Base-by-base conservation (phyloP, 164 flowering plant species). In the Macadamia tetraphylla region DNA sequence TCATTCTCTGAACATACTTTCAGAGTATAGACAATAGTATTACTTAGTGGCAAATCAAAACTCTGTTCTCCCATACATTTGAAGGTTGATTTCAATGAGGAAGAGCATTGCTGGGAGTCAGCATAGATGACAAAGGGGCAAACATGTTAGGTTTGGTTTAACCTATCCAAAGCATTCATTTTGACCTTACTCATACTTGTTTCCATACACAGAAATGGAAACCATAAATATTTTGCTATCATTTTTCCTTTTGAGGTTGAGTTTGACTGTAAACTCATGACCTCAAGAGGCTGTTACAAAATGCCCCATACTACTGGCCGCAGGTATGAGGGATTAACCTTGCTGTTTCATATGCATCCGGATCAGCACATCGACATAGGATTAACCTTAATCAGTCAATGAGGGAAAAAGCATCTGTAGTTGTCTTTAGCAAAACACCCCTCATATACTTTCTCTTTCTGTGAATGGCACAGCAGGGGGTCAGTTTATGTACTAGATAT, bases 31-130 rank as follows among this genome's bases (percentile, higher is more conserved):
- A 69, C 44, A 62, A 81, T 61, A 62, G 49, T 71, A 77, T 71
- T 66, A 43, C 65, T 70, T 18, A 53, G 56, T 66, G 71, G 63
- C 75, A 43, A 67, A 68, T 70, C 59, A 14, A 29, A 18, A 23
- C 70, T 66, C 15, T 62, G 42, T 46, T 72, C 66, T 73, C 70
- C 77, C 6, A 65, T 62, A 73, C 88, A 87, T 60, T 72, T 71
- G 62, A 76, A 62, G 29, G 83, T 77, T 66, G 68, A 18, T 46
- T 78, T 72, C 94, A 85, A 85, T 58, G 59, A 71, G n/a, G 71
- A 43, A 32, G 53, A 18, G 51, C 18, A 67, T 52, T 18, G 44
- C 14, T 31, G 49, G 62, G 18, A 63, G 17, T 46, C 61, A 57
- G 52, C 30, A 65, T 1, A 8, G 23, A 55, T 42, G 10, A 29